Conservation (phyloP, 2,329 filamentous ascomycete genomes). For the Pleochaeta shiraiana region DNA sequence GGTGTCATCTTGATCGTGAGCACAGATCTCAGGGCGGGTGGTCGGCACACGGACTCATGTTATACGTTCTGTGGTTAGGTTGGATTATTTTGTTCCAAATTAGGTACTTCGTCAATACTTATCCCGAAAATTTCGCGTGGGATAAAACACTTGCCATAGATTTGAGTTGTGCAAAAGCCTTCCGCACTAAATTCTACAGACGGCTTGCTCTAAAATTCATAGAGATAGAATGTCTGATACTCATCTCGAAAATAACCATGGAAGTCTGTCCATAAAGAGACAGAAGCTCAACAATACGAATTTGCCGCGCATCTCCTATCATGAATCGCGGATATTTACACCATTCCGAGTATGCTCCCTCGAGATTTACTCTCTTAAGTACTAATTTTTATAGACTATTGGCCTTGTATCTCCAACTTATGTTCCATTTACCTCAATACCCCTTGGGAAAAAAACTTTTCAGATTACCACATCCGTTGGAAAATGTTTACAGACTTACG, state of each 20-base stretch:
- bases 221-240: conserved; percentile 31
- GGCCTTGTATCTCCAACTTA: conserved; percentile 79
- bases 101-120: too few species aligned
- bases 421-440: conserved; percentile 76
- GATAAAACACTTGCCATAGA: too few species aligned
- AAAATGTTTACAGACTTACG: conserved; percentile 82
- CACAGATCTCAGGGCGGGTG: too few species aligned
- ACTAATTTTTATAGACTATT: conserved; percentile 40
- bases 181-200: too few species aligned
- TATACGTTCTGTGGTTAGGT: too few species aligned
- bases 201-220: too few species aligned
- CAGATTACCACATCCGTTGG: conserved; percentile 95
- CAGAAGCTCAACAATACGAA: conserved; percentile 37
- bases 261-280: conserved; percentile 49
- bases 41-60: too few species aligned
- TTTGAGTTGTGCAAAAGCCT: too few species aligned
- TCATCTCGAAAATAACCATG: conserved; percentile 22
- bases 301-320: conserved; percentile 21
- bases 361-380: not conserved
- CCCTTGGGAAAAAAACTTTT: conserved; percentile 83
- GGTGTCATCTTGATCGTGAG: too few species aligned
- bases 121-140: too few species aligned
- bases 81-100: too few species aligned
- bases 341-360: conserved; percentile 55
- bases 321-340: conserved; percentile 66